Percentiles rank a stretch among this genome's conserved stretches.
These are phyloP conservation scores for Daldinia sp. DNA, from an alignment of 2,329 filamentous ascomycete species.

Conservation along the genomic window DNA sequence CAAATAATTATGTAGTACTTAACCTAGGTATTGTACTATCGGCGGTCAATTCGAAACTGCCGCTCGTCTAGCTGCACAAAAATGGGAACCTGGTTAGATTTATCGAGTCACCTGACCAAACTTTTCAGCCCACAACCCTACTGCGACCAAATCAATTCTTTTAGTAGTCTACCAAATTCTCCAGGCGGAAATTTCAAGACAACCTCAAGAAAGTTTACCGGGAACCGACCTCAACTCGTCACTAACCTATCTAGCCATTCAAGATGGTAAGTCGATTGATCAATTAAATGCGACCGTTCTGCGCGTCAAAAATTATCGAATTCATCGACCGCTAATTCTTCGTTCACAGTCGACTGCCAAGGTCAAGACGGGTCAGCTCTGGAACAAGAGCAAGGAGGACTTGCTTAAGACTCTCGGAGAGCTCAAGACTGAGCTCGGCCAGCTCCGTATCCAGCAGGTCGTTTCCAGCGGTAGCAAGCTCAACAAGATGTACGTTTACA, in stretches of 20 bases:
- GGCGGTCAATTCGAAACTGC: too few relatives aligned
- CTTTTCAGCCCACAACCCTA: slow-evolving; percentile 42
- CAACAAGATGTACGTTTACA: slow-evolving; percentile 84
- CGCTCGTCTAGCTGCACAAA: slow-evolving; percentile 23
- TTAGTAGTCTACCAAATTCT: slow-evolving; percentile 41
- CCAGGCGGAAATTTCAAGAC: slow-evolving; percentile 45
- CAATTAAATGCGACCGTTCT: slow-evolving; percentile 9
- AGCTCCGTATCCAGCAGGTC: slow-evolving; percentile 98
- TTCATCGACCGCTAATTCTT: slow-evolving; percentile 24
- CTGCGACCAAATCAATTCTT: slow-evolving; percentile 40
- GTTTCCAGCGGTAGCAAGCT: slow-evolving; percentile 94
- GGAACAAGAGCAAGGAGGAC: slow-evolving; percentile 99
- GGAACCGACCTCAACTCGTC: slow-evolving; percentile 41
- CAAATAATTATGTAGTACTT: too few relatives aligned
- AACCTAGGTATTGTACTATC: too few relatives aligned
- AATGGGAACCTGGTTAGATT: not conserved
- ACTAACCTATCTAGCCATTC: slow-evolving; percentile 45
- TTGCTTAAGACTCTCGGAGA: slow-evolving; percentile 93
- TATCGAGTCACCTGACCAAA: slow-evolving; percentile 35
- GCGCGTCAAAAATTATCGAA: slow-evolving; percentile 1
- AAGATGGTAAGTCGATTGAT: slow-evolving; percentile 57
- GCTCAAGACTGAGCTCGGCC: slow-evolving; percentile 94
- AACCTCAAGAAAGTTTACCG: slow-evolving; percentile 38
- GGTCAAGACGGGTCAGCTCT: slow-evolving; percentile 97
- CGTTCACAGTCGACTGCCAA: slow-evolving; percentile 65